phyloP scores from a whole-genome alignment of 352 stramenopile species.

The Blastocystis sp. region DNA sequence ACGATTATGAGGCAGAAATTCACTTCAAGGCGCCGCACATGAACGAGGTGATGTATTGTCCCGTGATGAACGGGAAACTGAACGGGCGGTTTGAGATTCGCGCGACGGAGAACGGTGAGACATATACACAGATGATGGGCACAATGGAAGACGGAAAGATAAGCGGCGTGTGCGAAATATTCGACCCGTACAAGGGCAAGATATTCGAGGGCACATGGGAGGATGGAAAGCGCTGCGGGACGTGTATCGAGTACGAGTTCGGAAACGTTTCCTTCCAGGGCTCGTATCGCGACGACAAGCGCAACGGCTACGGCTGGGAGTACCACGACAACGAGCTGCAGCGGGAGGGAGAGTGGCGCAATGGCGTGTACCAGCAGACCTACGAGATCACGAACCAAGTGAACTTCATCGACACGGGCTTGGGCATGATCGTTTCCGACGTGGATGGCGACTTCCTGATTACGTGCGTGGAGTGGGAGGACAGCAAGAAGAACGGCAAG shows the following conservation, averaged over 20 bases:
- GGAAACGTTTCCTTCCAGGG: slow-evolving; percentile 65
- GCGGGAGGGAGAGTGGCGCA: slow-evolving; percentile 46
- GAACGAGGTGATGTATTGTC: slow-evolving; percentile 11
- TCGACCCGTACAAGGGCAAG: slow-evolving; percentile 32
- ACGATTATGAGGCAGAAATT: slow-evolving; percentile 7
- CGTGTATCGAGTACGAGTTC: slow-evolving; percentile 65
- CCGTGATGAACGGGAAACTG: neutral
- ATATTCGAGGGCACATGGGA: slow-evolving; percentile 62
- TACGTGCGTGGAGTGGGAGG: slow-evolving; percentile 11
- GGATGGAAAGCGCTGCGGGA: slow-evolving; percentile 46
- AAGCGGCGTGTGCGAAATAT: slow-evolving; percentile 37
- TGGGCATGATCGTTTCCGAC: slow-evolving; percentile 31
- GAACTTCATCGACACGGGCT: slow-evolving; percentile 19
- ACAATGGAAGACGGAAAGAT: slow-evolving; percentile 42
- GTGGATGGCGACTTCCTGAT: slow-evolving; percentile 15
- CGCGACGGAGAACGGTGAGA: neutral
- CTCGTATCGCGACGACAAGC: slow-evolving; percentile 43
- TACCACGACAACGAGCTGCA: slow-evolving; percentile 64
- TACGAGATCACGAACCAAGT: slow-evolving; percentile 41
- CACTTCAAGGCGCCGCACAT: slow-evolving; percentile 23
- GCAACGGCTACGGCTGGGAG: slow-evolving; percentile 67
- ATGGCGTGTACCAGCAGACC: slow-evolving; percentile 53
- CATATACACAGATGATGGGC: slow-evolving; percentile 21
- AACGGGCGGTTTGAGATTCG: slow-evolving; percentile 3
- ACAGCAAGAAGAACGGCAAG: slow-evolving; percentile 29